Evolutionary conservation across 2,329 filamentous ascomycete genomes (phyloP), one percentile per base, ranked within the genome.

Genomic region (Cladophialophora bantiana): DNA sequence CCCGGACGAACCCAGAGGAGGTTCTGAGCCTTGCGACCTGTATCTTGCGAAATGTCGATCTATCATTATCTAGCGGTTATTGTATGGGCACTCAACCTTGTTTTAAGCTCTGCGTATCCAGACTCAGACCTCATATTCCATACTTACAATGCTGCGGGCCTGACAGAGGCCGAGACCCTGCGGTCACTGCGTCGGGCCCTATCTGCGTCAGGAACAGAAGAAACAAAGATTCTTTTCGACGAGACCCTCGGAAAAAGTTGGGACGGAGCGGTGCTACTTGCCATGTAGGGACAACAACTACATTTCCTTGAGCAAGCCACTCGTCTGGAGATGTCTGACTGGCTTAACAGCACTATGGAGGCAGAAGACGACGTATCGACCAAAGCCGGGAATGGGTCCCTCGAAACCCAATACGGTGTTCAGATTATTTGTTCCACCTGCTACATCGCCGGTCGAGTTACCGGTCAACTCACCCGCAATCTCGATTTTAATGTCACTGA

Each of bases 401-500:
- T 55, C 31, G 52, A 55, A 15, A 36, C 34, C 12, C n/a, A n/a
- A 34, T 55, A 34, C 31, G n/a, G 52, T 18, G 34, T 58, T n/a
- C 12, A 42, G 20, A 58, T 58, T 31, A 18, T 36, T 36, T 58
- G 55, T 42, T 15, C 34, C 7, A 42, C 36, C n/a, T 58, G 55
- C 36, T 58, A 58, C 55, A 58, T 58, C 35, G 15, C 31, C 12
- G 55, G 55, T 15, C 26, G 20, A 7, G 55, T 42, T 15, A 38
- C n/a, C 18, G 34, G 31, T n/a, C 32, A 58, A 15, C 13, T 31
- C 12, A 58, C 55, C 5, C 31, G 20, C 3, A 36, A 58, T 20
- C 9, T 12, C 34, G 34, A 38, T 20, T 38, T 58, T 18, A 58
- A 58, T 15, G 7, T 38, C 55, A 58, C 55, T 1, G 34, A 58